Conservation (phyloP, 2,329 filamentous ascomycete genomes). For the Curvularia hawaiiensis region DNA sequence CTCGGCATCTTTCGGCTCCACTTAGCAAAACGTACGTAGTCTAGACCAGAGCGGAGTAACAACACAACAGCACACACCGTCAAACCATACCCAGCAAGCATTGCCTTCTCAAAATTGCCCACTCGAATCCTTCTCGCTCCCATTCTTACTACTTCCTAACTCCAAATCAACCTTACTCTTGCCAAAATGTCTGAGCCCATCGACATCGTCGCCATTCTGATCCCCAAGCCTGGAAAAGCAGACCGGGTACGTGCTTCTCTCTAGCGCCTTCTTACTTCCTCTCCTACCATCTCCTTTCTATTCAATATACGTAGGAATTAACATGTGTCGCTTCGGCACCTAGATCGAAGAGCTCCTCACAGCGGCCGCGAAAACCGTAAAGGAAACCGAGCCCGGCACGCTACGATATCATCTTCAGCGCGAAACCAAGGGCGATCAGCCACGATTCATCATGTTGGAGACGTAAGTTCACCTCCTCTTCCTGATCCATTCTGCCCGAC, state of each 20-base stretch:
- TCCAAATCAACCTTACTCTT: neutral
- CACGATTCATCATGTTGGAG: slow-evolving; percentile 40
- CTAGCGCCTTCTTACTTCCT: too few species aligned
- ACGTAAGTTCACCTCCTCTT: slow-evolving; percentile 27
- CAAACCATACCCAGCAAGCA: neutral
- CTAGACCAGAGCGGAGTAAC: slow-evolving; percentile 17
- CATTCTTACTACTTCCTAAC: neutral
- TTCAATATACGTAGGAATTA: neutral
- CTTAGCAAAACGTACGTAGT: neutral
- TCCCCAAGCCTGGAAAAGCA: slow-evolving; percentile 39
- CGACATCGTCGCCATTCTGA: slow-evolving; percentile 39
- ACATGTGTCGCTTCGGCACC: neutral
- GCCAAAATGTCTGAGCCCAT: slow-evolving; percentile 14
- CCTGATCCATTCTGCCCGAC: neutral
- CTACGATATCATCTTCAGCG: slow-evolving; percentile 42
- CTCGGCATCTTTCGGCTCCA: slow-evolving; percentile 34
- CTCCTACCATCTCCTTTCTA: neutral
- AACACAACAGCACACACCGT: neutral
- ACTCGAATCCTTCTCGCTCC: neutral
- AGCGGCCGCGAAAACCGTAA: slow-evolving; percentile 29
- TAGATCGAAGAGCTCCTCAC: slow-evolving; percentile 42
- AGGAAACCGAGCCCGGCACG: slow-evolving; percentile 42
- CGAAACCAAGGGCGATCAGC: slow-evolving; percentile 34
- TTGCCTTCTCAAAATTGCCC: too few species aligned
- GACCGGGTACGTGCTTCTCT: slow-evolving; percentile 29